Evolutionary conservation across 2,329 filamentous ascomycete species (phyloP), one percentile per base, ranked within the genome.

Genomic region (Plenodomus lindquistii): DNA sequence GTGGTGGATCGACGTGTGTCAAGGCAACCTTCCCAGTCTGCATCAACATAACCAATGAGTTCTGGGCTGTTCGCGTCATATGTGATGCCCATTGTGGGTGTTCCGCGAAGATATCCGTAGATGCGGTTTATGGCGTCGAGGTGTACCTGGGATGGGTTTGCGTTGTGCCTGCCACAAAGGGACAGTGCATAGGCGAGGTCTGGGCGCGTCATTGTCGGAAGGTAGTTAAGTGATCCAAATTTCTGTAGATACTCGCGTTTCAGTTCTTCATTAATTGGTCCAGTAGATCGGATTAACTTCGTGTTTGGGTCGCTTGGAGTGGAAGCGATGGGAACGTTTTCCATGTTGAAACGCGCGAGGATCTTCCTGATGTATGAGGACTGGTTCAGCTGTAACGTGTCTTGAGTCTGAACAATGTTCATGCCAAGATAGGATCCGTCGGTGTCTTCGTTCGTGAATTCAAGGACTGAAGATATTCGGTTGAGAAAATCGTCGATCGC

Each of bases 1-100:
- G 9, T 9, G 13, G 35, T 35, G 1, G 24, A 61, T 43, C 2
- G 40, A 20, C 36, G 49, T 55, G 2, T 55, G 1, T 1, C 52
- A 1, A 15, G 8, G 13, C 21, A 10, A 17, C 37, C 37, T 10
- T 7, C 35, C 37, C 37, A 40, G 37, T 40, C 20, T 3, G 18
- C 21, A 20, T 40, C 37, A 13, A 13, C 13, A 15, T 40, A 40
- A 2, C 37, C 37, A 20, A 3, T n/a, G 21, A 37, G 35, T 15
- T 7, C 9, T 16, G 8, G 35, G 16, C 7, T 7, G 9, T 17
- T 16, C 7, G 9, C 10, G 8, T 11, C 16, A 17, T 37, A 37
- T 10, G 8, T 7, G 9, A 37, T 9, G 7, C 16, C 9, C 10
- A 11, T 9, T 7, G 9, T 16, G 7, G 8, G 16, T 9, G 10